Evolutionary conservation across 495 filamentous ascomycete genomes (phyloP).

Genomic region (Neurospora sp.): DNA sequence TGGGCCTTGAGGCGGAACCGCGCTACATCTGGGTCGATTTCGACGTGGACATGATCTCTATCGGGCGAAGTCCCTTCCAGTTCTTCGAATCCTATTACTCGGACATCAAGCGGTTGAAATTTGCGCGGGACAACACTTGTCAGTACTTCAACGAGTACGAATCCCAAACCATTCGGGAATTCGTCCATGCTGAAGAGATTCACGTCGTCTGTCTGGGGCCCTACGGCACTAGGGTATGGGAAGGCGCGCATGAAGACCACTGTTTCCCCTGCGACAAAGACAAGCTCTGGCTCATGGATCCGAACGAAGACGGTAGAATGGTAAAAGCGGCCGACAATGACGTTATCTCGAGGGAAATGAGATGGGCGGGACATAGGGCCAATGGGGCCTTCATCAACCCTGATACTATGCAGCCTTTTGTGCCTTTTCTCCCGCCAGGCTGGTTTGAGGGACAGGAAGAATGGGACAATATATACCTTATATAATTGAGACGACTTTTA

Average conservation of each 20-base stretch:
- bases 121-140: neutral
- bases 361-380: neutral
- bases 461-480: neutral
- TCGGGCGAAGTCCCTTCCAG: neutral
- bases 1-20: neutral
- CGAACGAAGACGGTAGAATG: neutral
- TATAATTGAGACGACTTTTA: no score
- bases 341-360: neutral
- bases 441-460: neutral
- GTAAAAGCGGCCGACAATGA: neutral
- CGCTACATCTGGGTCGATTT: neutral
- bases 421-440: neutral
- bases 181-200: neutral
- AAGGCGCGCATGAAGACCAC: neutral
- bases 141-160: no score
- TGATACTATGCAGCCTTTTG: neutral
- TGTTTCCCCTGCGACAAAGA: neutral
- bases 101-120: neutral
- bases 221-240: neutral
- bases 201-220: neutral
- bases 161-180: neutral
- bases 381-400: neutral
- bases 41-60: neutral
- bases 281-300: neutral
- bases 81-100: neutral